Evolutionary conservation across 257 asterid genomes (phyloP).

Genomic region (Solanum acaule): DNA sequence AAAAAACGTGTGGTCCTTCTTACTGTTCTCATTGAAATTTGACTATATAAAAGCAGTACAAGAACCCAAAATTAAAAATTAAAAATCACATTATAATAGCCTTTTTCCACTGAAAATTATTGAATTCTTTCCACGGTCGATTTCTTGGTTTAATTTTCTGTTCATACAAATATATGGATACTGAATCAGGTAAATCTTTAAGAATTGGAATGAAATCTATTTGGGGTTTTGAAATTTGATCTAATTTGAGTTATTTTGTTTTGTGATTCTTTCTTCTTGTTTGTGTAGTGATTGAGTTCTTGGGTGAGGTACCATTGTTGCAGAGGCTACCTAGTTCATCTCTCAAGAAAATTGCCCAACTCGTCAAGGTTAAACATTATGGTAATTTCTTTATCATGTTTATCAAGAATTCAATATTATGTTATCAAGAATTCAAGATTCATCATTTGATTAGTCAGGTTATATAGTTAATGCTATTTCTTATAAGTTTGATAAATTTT

Average conservation of each 20-base stretch:
- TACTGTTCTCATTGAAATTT: neutral
- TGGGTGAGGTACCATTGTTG: slow-evolving; percentile 85
- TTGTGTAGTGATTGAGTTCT: slow-evolving; percentile 70
- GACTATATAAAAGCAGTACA: neutral
- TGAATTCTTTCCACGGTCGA: neutral
- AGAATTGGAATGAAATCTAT: neutral
- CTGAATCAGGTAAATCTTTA: neutral
- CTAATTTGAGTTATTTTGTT: neutral
- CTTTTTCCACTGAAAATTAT: neutral
- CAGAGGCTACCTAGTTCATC: slow-evolving; percentile 85
- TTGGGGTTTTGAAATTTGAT: neutral
- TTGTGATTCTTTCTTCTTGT: neutral
- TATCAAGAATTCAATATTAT: too few relatives aligned
- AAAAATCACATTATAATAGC: neutral
- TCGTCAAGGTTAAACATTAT: slow-evolving; percentile 48
- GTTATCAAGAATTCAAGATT: neutral
- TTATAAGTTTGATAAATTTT: neutral
- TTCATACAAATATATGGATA: neutral
- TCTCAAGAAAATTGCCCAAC: slow-evolving; percentile 55
- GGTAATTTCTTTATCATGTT: slow-evolving; percentile 19
- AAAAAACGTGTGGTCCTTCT: neutral
- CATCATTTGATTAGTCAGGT: neutral
- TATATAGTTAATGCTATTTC: neutral
- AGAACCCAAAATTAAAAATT: neutral
- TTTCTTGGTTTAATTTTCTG: neutral